Evolutionary conservation across 768 basidiomycete species (phyloP).

Genomic region (Kwoniella botswanensis): DNA sequence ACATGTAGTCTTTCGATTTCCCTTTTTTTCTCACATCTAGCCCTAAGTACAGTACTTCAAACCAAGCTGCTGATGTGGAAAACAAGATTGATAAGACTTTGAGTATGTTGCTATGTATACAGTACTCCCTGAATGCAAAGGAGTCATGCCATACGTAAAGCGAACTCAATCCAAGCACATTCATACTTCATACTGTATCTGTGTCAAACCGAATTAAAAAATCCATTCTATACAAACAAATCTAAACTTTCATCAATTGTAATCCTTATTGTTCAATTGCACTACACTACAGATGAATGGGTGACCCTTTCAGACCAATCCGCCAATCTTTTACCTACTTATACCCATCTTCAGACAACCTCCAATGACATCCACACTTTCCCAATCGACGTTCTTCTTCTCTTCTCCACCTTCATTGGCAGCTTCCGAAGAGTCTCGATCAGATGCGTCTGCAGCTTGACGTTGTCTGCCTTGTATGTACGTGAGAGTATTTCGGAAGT

Average conservation of each 20-base stretch:
- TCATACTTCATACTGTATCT: not conserved
- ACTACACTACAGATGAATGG: not conserved
- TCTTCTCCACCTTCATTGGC: conserved; percentile 25
- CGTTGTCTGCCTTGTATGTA: conserved; percentile 80
- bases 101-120: too few species aligned
- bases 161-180: not conserved
- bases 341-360: conserved; percentile 85
- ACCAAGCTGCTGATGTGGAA: too few species aligned
- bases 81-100: too few species aligned
- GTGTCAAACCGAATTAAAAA: too few species aligned
- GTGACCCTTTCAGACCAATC: not conserved
- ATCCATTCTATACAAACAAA: conserved; percentile 4
- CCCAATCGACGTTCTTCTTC: conserved; percentile 68
- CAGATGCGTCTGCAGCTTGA: conserved; percentile 33
- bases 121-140: too few species aligned
- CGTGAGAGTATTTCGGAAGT: conserved; percentile 86
- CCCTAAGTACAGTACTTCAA: too few species aligned
- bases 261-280: not conserved
- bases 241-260: not conserved
- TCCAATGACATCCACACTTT: conserved; percentile 85
- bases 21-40: too few species aligned
- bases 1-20: too few species aligned
- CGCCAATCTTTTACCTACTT: not conserved
- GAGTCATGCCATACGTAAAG: too few species aligned
- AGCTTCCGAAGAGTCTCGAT: conserved; percentile 23